Evolutionary conservation across 1,139 yeast species (phyloP).

Genomic region (Diutina ranongensis): DNA sequence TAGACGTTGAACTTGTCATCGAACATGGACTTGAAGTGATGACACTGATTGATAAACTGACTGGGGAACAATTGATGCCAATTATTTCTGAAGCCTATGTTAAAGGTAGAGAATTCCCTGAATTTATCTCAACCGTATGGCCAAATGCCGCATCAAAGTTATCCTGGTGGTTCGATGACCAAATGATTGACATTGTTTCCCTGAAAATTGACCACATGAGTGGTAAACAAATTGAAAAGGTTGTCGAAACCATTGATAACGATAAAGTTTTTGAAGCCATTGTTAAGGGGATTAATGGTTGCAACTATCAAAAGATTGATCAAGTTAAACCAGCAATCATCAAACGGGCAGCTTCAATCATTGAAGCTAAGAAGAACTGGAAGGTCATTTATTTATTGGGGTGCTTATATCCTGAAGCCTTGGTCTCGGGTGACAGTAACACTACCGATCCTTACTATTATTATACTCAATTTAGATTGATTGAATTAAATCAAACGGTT

Average conservation of each 20-base stretch:
- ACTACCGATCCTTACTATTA: neutral
- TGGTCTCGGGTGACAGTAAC: too few species aligned
- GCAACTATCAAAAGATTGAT: neutral
- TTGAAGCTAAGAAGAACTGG: neutral
- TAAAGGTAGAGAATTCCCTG: constrained; percentile 46
- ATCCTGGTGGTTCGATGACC: constrained; percentile 17
- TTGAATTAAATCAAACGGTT: neutral
- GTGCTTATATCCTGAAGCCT: neutral
- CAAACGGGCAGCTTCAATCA: neutral
- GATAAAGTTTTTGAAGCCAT: constrained; percentile 15
- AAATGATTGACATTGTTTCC: constrained; percentile 27
- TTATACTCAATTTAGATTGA: neutral
- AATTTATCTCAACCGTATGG: constrained; percentile 40
- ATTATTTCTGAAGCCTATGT: constrained; percentile 36
- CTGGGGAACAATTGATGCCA: constrained; percentile 17
- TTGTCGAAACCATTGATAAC: constrained; percentile 11
- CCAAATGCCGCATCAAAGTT: constrained; percentile 14
- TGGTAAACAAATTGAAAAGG: constrained; percentile 25
- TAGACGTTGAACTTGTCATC: constrained; percentile 23
- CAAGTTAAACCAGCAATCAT: neutral
- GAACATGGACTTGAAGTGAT: constrained; percentile 8
- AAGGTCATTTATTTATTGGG: neutral
- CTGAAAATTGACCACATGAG: constrained; percentile 32
- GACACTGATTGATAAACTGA: neutral
- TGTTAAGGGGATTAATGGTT: constrained; percentile 25